These are phyloP conservation scores for Fragosphaeria purpurea DNA, from an alignment of 2,329 filamentous ascomycete species.

Conservation along the genomic window DNA sequence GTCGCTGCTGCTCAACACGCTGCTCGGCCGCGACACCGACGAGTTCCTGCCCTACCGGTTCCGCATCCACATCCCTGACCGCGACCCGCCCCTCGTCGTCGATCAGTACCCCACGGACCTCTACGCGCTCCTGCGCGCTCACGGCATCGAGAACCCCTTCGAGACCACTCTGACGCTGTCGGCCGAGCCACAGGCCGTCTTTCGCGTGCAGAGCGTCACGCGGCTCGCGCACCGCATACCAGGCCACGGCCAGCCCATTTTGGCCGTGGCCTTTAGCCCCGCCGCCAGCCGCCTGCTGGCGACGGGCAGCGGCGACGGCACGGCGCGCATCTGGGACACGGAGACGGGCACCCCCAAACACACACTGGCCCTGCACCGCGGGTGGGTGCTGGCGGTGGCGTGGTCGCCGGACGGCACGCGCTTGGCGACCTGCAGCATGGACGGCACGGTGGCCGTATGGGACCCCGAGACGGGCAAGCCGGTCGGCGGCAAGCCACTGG, in stretches of 20 bases:
- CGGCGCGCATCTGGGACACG: slow-evolving; percentile 87
- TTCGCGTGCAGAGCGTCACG: slow-evolving; percentile 84
- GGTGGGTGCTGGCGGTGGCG: slow-evolving; percentile 79
- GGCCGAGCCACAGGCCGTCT: slow-evolving; percentile 78
- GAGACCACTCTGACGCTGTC: slow-evolving; percentile 42
- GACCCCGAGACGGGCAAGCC: slow-evolving; percentile 71
- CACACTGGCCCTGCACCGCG: slow-evolving; percentile 77
- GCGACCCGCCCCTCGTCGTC: slow-evolving; percentile 34
- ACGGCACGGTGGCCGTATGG: slow-evolving; percentile 86
- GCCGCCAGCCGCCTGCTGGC: slow-evolving; percentile 66
- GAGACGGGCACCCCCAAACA: slow-evolving; percentile 83
- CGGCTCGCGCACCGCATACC: slow-evolving; percentile 80
- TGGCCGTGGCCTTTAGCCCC: slow-evolving; percentile 79
- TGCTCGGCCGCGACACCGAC: slow-evolving; percentile 56
- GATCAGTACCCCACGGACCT: slow-evolving; percentile 48
- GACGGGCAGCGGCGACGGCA: slow-evolving; percentile 84
- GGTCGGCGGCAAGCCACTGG: slow-evolving; percentile 61
- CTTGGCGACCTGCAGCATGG: slow-evolving; percentile 85
- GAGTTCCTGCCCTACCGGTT: slow-evolving; percentile 54
- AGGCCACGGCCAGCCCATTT: slow-evolving; percentile 85
- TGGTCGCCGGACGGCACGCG: slow-evolving; percentile 77
- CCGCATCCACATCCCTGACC: slow-evolving; percentile 46
- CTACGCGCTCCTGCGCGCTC: slow-evolving; percentile 40
- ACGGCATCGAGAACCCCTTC: slow-evolving; percentile 49
- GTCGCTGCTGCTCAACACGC: slow-evolving; percentile 73